Base-by-base conservation (phyloP, 345 rosid species). In the Adansonia digitata region DNA sequence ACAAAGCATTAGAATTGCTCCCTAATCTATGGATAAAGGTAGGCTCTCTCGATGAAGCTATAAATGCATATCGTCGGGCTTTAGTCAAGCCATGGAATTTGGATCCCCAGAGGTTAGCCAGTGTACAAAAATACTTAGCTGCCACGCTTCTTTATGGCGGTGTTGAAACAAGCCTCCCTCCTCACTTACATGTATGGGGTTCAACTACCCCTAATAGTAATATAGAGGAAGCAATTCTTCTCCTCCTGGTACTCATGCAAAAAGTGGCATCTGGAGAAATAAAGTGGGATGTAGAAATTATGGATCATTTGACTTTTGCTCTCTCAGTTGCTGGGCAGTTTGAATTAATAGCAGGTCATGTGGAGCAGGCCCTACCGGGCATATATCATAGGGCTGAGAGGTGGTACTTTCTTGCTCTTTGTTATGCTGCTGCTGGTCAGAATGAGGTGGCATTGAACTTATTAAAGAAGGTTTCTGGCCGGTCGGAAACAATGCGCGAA, bases 321-420 rank as follows among this genome's bases (percentile, higher is more conserved):
- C 90, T 96, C 35, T 88, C 98, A 42, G 76, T 93, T 78, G 75
- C 88, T 3, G 97, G 92, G 59, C 87, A 85, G 62, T 90, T 78
- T 75, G 92, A 90, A 72, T 78, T 88, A 74, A 75, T 93, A 70
- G 97, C 97, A 6, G 80, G 79, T 75, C 87, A 92, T 81, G 84
- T 88, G 60, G 98, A 93, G 85, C 91, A 84, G 85, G 85, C 76
- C 72, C 85, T 86, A 78, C 99, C 98, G 0, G 92, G 94, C 53
- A 80, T 81, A 73, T 96, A 90, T 63, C 75, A 74, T 48, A 85
- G 97, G 72, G 86, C 87, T 45, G 97, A 90, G 63, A 89, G 99
- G 82, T 96, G 98, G 97, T 88, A 89, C 82, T 74, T 87, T 79
- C 97, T 96, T 64, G 94, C 97, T 49, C 93, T 93, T 63, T 93